Evolutionary conservation across 805 yeast species (phyloP).

Genomic region (Schizosaccharomyces lindneri): DNA sequence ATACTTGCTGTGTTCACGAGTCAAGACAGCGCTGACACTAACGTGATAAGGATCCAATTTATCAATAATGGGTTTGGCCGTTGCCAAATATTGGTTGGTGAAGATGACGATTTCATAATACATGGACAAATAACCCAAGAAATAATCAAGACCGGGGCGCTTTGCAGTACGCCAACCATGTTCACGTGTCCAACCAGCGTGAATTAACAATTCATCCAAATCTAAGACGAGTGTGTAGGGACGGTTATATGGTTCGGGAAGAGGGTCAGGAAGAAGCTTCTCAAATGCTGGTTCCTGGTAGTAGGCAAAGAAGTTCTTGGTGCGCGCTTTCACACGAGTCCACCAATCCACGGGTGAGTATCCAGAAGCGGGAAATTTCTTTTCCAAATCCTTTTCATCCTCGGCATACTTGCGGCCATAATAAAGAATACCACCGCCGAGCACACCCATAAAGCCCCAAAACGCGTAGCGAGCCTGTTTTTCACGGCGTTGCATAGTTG

Average conservation of each 20-base stretch:
- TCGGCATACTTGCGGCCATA: slow-evolving; percentile 70
- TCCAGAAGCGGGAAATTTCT: slow-evolving; percentile 35
- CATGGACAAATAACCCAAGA: slow-evolving; percentile 78
- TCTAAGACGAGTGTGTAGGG: slow-evolving; percentile 76
- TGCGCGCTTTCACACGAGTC: slow-evolving; percentile 45
- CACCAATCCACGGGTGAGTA: slow-evolving; percentile 39
- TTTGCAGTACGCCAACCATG: slow-evolving; percentile 96
- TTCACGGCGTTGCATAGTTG: slow-evolving; percentile 64
- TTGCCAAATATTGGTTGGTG: slow-evolving; percentile 62
- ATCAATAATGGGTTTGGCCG: slow-evolving; percentile 58
- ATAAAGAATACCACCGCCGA: slow-evolving; percentile 32
- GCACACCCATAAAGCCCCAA: slow-evolving; percentile 24
- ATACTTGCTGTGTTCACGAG: slow-evolving; percentile 73
- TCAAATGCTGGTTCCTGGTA: slow-evolving; percentile 88
- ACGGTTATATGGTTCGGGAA: slow-evolving; percentile 71
- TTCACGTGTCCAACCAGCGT: slow-evolving; percentile 75
- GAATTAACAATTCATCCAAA: slow-evolving; percentile 72
- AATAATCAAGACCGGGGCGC: slow-evolving; percentile 95
- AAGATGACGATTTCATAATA: slow-evolving; percentile 89
- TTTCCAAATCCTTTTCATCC: slow-evolving; percentile 38
- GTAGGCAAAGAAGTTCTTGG: slow-evolving; percentile 47
- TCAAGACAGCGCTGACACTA: slow-evolving; percentile 61
- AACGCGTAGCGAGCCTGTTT: slow-evolving; percentile 53
- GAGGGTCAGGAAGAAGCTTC: slow-evolving; percentile 80
- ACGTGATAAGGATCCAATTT: slow-evolving; percentile 88